A percentile compares a stretch with the other conserved stretches of the same genome.
Evolutionary conservation across 2,329 filamentous ascomycete genomes (phyloP).

Genomic region (Paecilomyces dactylethromorphus): DNA sequence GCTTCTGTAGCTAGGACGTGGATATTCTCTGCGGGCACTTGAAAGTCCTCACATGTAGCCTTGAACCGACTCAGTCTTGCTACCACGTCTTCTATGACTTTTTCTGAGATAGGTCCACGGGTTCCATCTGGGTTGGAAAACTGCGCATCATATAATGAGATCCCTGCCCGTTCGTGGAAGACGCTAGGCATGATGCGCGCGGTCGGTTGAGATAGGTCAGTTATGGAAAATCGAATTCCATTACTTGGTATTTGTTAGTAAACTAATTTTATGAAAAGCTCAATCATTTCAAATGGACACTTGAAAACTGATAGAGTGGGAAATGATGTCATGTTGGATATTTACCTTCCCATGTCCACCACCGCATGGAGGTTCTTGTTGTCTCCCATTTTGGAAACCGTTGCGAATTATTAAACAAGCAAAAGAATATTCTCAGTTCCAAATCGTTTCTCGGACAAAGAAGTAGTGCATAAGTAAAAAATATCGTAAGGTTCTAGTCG

Average conservation of each 20-base stretch:
- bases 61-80: conserved; percentile 64
- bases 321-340: not conserved
- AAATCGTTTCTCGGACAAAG: too few relatives aligned
- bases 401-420: too few relatives aligned
- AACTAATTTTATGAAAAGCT: not conserved
- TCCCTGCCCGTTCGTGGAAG: conserved; percentile 67
- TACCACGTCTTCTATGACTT: conserved; percentile 61
- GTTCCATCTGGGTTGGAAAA: conserved; percentile 18
- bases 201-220: conserved; percentile 62
- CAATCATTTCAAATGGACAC: not conserved
- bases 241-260: conserved; percentile 47
- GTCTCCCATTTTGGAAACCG: not conserved
- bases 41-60: conserved; percentile 61
- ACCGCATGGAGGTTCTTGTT: conserved; percentile 21
- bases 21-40: conserved; percentile 58
- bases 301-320: not conserved
- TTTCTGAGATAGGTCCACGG: conserved; percentile 48
- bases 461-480: too few relatives aligned
- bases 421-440: too few relatives aligned
- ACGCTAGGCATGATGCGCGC: conserved; percentile 71
- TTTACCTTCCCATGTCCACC: conserved; percentile 34
- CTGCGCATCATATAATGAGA: conserved; percentile 79
- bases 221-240: conserved; percentile 85
- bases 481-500: too few relatives aligned
- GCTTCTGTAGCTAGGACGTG: conserved; percentile 82